A percentile compares a stretch with the other conserved stretches of the same genome.
Conservation (phyloP, 257 asterid genomes). For the Jacaranda mimosifolia region DNA sequence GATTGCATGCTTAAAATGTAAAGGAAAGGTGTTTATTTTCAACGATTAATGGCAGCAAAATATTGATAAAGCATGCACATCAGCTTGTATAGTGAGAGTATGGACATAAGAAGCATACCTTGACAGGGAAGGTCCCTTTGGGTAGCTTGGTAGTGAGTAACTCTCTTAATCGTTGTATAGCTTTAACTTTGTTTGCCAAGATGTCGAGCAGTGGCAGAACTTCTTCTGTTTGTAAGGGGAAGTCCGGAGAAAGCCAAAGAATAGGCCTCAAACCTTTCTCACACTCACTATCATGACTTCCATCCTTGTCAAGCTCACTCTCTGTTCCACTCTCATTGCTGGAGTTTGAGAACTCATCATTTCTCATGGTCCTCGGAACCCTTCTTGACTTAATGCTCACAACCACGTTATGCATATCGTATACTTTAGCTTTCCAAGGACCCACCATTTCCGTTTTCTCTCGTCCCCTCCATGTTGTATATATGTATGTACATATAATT, state of each 20-base stretch:
- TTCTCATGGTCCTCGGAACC: slow-evolving; percentile 72
- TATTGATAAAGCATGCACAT: too few relatives aligned
- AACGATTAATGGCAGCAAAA: background rate
- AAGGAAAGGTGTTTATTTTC: background rate
- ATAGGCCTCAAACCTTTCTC: slow-evolving; percentile 79
- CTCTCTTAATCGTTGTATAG: slow-evolving; percentile 72
- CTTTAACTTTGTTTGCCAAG: slow-evolving; percentile 79
- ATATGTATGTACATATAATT: too few relatives aligned
- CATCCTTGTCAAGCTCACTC: slow-evolving; percentile 64
- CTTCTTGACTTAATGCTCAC: slow-evolving; percentile 76
- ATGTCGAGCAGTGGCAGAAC: slow-evolving; percentile 80
- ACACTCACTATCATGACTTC: slow-evolving; percentile 58
- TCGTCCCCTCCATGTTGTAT: slow-evolving; percentile 69
- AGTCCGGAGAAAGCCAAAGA: slow-evolving; percentile 79
- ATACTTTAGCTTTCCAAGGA: slow-evolving; percentile 71
- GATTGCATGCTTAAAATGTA: background rate
- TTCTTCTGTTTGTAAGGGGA: slow-evolving; percentile 71
- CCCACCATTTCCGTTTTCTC: slow-evolving; percentile 70
- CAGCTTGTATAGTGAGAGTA: background rate
- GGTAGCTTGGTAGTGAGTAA: slow-evolving; percentile 75
- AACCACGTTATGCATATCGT: slow-evolving; percentile 78
- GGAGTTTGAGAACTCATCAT: slow-evolving; percentile 50
- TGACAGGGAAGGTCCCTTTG: slow-evolving; percentile 73
- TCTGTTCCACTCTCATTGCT: slow-evolving; percentile 22
- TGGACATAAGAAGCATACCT: slow-evolving; percentile 51